Evolutionary conservation across 495 filamentous ascomycete species (phyloP), one percentile per base, ranked within the genome.

Genomic region (Talaromyces thailandensis): DNA sequence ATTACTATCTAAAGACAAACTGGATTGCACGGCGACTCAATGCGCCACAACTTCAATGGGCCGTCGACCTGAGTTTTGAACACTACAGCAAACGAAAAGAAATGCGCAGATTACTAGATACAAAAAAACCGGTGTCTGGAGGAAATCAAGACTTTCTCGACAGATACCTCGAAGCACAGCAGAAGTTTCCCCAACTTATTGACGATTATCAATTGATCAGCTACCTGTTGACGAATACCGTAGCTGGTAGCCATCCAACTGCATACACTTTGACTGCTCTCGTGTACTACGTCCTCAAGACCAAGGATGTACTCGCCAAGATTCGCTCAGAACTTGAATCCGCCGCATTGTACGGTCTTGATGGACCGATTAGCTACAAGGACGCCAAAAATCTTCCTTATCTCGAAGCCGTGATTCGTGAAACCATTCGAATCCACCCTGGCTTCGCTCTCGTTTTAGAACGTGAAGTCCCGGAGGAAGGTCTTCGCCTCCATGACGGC

Each of bases 391-490:
- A 63, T 11, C 70, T 89, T 9, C 74, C 68, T 1, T 91, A 90
- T 64, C 80, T 90, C 9, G 84, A 86, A 62, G 85, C 87, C 2
- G 82, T 83, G 29, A 81, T 91, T 64, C 85, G 88, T 69, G 89
- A 92, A 71, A 75, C 82, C 0, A 82, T 90, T 69, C 80, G 88
- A 3, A 59, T 91, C 18, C 83, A 89, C 64, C 86, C 89, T 0
- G 82, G 84, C 6, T 77, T 84, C 1, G 82, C 82, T 0, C 69
- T 88, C 29, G 76, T 81, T n/a, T 79, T 89, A 56, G 87, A 90
- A 71, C 80, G 86, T 26, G 70, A 87, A 32, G 85, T 88, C 7
- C 88, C 84, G 1, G 69, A 71, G 51, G 73, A 76, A 7, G 87
- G 86, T 0, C 65, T 80, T 16, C 64, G 64, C 2, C 71, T 88